These are phyloP conservation scores for Oryza nivara DNA, from an alignment of 176 grass and related monocot genomes.

Conservation along the genomic window DNA sequence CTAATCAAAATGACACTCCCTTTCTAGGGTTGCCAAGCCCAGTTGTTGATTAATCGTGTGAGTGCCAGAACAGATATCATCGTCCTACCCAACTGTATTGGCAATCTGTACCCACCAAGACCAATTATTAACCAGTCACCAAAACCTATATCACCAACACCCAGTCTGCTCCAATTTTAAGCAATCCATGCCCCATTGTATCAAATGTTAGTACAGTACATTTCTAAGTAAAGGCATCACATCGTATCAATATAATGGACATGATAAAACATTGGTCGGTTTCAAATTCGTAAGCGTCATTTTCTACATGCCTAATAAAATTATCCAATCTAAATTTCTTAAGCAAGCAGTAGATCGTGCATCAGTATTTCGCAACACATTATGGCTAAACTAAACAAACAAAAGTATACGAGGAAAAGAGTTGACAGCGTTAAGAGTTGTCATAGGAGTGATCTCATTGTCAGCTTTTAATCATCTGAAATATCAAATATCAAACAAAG, in stretches of 20 bases:
- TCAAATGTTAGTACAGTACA: slow-evolving; percentile 16
- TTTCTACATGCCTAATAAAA: not conserved
- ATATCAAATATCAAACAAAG: not conserved
- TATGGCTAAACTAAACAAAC: slow-evolving; percentile 24
- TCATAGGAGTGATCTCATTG: not conserved
- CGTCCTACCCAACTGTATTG: slow-evolving; percentile 25
- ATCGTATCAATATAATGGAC: slow-evolving; percentile 31
- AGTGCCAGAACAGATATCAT: not conserved
- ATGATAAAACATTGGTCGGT: not conserved
- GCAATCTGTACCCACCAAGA: slow-evolving; percentile 28
- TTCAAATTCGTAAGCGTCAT: not conserved
- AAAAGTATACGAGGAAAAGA: not conserved
- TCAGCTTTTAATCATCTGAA: not conserved
- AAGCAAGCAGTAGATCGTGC: not conserved
- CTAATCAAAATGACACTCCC: slow-evolving; percentile 21
- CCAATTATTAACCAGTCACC: slow-evolving; percentile 34
- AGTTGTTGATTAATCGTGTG: slow-evolving; percentile 1
- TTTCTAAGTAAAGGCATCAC: slow-evolving; percentile 8
- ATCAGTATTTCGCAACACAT: not conserved
- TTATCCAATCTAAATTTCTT: not conserved
- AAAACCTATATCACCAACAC: slow-evolving; percentile 23
- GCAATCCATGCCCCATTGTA: not conserved
- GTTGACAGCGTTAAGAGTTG: not conserved
- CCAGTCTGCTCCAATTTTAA: not conserved
- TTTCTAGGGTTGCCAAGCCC: slow-evolving; percentile 19